phyloP scores from a whole-genome alignment of 495 filamentous ascomycete species.

The Aspergillus cavernicola region DNA sequence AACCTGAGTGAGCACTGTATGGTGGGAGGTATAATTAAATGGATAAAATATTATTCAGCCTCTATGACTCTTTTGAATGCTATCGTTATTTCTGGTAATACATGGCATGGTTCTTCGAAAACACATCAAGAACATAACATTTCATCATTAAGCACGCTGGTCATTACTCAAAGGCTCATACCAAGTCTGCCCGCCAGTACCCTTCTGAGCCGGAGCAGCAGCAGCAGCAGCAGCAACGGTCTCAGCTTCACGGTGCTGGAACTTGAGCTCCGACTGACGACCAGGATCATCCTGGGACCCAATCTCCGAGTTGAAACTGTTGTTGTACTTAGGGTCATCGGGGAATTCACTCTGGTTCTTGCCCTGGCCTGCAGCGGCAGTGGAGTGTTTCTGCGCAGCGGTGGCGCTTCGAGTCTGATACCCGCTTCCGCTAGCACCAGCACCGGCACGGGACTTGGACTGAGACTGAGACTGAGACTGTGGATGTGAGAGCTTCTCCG shows the following conservation, averaged over 20 bases:
- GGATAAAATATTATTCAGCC: too few relatives aligned
- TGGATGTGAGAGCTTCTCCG: conserved; percentile 10
- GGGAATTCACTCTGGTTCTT: conserved; percentile 54
- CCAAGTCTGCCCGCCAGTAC: conserved; percentile 31
- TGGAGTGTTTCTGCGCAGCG: conserved; percentile 14
- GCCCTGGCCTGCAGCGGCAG: conserved; percentile 31
- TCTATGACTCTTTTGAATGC: conserved; percentile 9
- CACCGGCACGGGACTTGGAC: conserved; percentile 6
- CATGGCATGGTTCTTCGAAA: conserved; percentile 10
- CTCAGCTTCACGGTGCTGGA: conserved; percentile 39
- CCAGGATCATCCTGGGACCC: conserved; percentile 60
- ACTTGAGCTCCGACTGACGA: conserved; percentile 47
- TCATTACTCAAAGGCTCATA: conserved; percentile 45
- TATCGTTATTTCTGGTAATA: conserved; percentile 18
- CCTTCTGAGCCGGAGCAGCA: conserved; percentile 34
- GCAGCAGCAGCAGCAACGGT: conserved; percentile 33
- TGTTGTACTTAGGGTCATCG: conserved; percentile 46
- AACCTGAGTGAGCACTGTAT: too few relatives aligned
- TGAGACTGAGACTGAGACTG: conserved; percentile 3
- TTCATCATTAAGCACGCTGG: conserved; percentile 33
- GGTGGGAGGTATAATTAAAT: too few relatives aligned
- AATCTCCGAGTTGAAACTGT: conserved; percentile 57
- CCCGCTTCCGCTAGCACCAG: conserved; percentile 28
- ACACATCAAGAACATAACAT: neutral
- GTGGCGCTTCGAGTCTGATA: conserved; percentile 21